Conservation (phyloP, 306 rosid genomes). For the Crataegus laevigata region DNA sequence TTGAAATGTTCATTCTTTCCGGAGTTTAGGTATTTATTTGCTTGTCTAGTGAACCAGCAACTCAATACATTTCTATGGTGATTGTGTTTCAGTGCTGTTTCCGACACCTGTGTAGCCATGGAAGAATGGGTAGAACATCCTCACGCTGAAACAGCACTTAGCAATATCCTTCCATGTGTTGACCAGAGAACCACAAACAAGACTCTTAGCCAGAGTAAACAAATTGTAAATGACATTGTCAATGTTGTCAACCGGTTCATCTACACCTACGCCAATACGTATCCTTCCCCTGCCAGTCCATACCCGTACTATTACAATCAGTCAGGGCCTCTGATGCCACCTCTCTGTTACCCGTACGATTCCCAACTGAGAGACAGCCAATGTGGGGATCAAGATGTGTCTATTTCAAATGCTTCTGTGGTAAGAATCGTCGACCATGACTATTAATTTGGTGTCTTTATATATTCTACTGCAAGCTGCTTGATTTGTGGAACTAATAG, state of each 20-base stretch:
- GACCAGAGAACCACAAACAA: slow-evolving; percentile 74
- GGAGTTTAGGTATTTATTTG: background rate
- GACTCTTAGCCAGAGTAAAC: slow-evolving; percentile 75
- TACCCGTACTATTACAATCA: slow-evolving; percentile 56
- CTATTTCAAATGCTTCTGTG: slow-evolving; percentile 58
- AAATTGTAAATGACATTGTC: slow-evolving; percentile 54
- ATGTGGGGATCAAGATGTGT: slow-evolving; percentile 70
- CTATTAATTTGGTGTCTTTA: background rate
- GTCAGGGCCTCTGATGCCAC: slow-evolving; percentile 77
- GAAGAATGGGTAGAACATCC: slow-evolving; percentile 91
- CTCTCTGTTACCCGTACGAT: slow-evolving; percentile 83
- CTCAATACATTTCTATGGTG: background rate
- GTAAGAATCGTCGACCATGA: slow-evolving; percentile 30
- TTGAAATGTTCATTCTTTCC: background rate
- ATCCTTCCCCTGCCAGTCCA: slow-evolving; percentile 26
- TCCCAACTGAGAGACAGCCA: slow-evolving; percentile 35
- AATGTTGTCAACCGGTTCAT: slow-evolving; percentile 57
- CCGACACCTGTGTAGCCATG: slow-evolving; percentile 88
- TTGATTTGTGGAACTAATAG: background rate
- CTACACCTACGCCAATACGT: slow-evolving; percentile 53
- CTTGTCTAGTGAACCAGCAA: background rate
- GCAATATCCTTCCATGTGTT: slow-evolving; percentile 87
- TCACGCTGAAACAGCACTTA: slow-evolving; percentile 82
- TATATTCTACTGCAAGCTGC: background rate
- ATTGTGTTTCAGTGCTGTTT: slow-evolving; percentile 52